Base-by-base conservation (phyloP, 2,329 filamentous ascomycete species). In the Colletotrichum sansevieriae region DNA sequence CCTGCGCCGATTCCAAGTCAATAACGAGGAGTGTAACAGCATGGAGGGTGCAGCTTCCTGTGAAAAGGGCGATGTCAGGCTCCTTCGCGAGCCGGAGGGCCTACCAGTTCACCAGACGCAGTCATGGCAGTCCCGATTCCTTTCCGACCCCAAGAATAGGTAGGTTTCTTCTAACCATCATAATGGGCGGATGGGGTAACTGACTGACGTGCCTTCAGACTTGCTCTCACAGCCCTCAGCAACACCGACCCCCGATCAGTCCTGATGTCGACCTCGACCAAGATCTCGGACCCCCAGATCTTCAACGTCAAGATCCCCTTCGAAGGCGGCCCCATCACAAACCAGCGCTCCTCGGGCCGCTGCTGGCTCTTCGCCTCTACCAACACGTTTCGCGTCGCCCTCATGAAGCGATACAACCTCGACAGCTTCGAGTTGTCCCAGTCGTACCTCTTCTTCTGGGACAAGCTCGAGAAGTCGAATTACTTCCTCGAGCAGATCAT, bases 281-380 rank as follows among this genome's bases (percentile, higher is more conserved):
- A 87, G 63, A 87, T 93, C 68, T 80, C 86, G 46, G 91, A 96
- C 76, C 91, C 89, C 63, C 94, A 97, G 64, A 86, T 92, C 70
- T 97, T 94, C 88, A 97, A 95, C 76, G 81, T 94, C 77, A 90
- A 89, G 78, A 94, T 97, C 69, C 92, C 93, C 0, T 85, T 92
- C 63, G 94, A 97, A 78, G 94, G 94, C 56, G 86, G 85, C 0
- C 94, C 94, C 0, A 91, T 97, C 71, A 97, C 94, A 0, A 95
- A 97, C 78, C 94, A 97, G 81, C 86, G 91, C 39, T 88, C 88
- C 8, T 94, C 91, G 2, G 94, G 94, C 8, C 87, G 94, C 71
- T 97, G 94, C 84, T 97, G 94, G 94, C 88, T 97, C 71, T 97
- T 97, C 74, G 94, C 94, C 1, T 89, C 92, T 4, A 96, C 93